phyloP scores from a whole-genome alignment of 164 flowering plant genomes.

The Annona squamosa region DNA sequence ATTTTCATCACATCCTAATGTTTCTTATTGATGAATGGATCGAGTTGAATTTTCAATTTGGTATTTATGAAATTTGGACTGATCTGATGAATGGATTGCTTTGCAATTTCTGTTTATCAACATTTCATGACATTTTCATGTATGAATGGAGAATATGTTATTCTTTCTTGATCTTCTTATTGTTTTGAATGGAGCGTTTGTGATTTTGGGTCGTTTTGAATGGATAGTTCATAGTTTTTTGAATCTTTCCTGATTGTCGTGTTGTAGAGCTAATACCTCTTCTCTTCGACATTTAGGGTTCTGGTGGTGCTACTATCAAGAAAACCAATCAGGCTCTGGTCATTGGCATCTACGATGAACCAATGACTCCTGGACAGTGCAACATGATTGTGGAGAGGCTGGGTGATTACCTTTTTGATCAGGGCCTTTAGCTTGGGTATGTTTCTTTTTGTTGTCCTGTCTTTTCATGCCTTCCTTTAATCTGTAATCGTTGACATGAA shows the following conservation, averaged over 20 bases:
- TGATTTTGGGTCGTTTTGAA: background rate
- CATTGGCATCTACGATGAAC: constrained; percentile 17
- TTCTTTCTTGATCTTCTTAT: too few species aligned
- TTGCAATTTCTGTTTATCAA: too few species aligned
- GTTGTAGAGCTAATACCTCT: too few species aligned
- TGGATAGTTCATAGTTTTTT: background rate
- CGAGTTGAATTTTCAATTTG: too few species aligned
- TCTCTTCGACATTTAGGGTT: constrained; percentile 2
- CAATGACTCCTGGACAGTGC: constrained; percentile 17
- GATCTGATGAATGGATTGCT: background rate
- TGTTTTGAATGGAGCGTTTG: too few species aligned
- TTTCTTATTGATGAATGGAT: too few species aligned
- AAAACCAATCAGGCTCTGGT: constrained; percentile 13
- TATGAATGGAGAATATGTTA: too few species aligned
- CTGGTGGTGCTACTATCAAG: constrained; percentile 15
- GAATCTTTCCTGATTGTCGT: too few species aligned
- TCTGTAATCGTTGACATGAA: constrained; percentile 4
- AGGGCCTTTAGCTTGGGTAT: constrained; percentile 13
- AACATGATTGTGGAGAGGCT: constrained; percentile 19
- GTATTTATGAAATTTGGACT: too few species aligned
- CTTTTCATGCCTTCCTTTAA: background rate
- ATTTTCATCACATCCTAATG: too few species aligned
- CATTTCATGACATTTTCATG: too few species aligned
- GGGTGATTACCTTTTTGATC: constrained; percentile 17
- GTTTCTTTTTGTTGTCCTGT: background rate